phyloP scores from a whole-genome alignment of 768 basidiomycete genomes.

The Daedaleopsis nitida region DNA sequence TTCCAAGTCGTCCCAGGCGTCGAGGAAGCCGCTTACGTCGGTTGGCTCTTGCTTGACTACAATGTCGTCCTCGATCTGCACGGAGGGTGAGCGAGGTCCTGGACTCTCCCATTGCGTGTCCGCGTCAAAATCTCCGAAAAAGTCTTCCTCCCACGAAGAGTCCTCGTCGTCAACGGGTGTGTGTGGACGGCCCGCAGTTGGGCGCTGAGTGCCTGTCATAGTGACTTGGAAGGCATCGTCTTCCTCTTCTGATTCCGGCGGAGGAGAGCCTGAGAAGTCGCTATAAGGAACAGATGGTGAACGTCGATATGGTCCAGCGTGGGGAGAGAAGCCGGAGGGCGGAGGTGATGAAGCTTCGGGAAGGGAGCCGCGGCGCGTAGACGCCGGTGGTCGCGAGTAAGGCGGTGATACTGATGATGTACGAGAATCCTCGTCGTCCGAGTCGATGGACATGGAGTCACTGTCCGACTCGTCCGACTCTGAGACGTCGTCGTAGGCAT shows the following conservation, averaged over 20 bases:
- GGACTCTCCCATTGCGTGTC: conserved; percentile 65
- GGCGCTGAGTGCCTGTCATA: conserved; percentile 42
- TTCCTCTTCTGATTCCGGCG: conserved; percentile 72
- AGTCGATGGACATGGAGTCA: conserved; percentile 46
- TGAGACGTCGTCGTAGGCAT: conserved; percentile 32
- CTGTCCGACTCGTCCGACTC: conserved; percentile 37
- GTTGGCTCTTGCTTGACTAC: conserved; percentile 59
- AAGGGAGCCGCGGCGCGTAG: conserved; percentile 39
- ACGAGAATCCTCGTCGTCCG: conserved; percentile 37
- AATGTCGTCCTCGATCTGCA: conserved; percentile 41
- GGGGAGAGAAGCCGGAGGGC: conserved; percentile 22
- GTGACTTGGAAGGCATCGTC: conserved; percentile 43
- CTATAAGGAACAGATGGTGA: conserved; percentile 62
- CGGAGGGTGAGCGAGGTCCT: conserved; percentile 63
- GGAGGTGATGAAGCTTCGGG: conserved; percentile 37
- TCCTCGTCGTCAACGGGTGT: conserved; percentile 23
- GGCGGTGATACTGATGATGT: conserved; percentile 45
- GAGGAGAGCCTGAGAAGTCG: conserved; percentile 54
- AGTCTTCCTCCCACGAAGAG: conserved; percentile 38
- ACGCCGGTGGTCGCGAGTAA: conserved; percentile 58
- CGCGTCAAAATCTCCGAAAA: conserved; percentile 50
- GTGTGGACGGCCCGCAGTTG: conserved; percentile 24
- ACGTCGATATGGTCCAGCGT: conserved; percentile 39
- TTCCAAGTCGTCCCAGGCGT: conserved; percentile 72
- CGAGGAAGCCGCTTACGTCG: conserved; percentile 65